Evolutionary conservation across 1,284 basidiomycete species (phyloP), one percentile per base, ranked within the genome.

Genomic region (Fomitopsis betulina): DNA sequence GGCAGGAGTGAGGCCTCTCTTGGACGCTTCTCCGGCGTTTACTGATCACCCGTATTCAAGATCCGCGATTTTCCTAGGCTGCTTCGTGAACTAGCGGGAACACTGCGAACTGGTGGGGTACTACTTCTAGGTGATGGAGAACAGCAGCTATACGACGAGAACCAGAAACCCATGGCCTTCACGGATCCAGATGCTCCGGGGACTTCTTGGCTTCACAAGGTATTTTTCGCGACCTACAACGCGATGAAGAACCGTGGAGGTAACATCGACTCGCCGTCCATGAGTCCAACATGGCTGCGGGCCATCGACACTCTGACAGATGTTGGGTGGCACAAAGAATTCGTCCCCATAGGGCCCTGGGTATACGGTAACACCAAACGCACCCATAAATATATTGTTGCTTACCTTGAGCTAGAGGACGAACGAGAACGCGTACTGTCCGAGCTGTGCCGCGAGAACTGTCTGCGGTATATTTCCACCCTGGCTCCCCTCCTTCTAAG

Each of bases 311-410:
- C 62, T 19, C 64, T 70, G 50, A 70, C 68, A 9, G 69, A 73
- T 37, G 68, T 71, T 9, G 70, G 72, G 3, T 72, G 69, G 68
- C 63, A 70, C 59, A 72, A 72, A 45, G 62, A 69, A 8, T 75
- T 69, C 49, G 68, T 73, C 37, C 72, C 73, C 15, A 68, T 75
- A 23, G 72, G 73, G 1, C 72, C 73, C 7, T 75, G 72, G 72
- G 58, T 60, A 13, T 69, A 70, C 56, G 62, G 72, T 70, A 53
- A 52, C 67, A 30, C 42, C 19, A 32, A 55, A 45, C 53, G 53
- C 38, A 10, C 37, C 32, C 42, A 47, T 8, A n/a, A 15, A 42
- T 27, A 54, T 25, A 12, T 21, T 27, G 37, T 19, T 19, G 25
- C 38, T 49, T 15, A 15, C 32, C 12, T 45, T 10, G 13, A 21